Evolutionary conservation across 495 filamentous ascomycete genomes (phyloP).

Genomic region (Pyrenopolyporus hunteri): DNA sequence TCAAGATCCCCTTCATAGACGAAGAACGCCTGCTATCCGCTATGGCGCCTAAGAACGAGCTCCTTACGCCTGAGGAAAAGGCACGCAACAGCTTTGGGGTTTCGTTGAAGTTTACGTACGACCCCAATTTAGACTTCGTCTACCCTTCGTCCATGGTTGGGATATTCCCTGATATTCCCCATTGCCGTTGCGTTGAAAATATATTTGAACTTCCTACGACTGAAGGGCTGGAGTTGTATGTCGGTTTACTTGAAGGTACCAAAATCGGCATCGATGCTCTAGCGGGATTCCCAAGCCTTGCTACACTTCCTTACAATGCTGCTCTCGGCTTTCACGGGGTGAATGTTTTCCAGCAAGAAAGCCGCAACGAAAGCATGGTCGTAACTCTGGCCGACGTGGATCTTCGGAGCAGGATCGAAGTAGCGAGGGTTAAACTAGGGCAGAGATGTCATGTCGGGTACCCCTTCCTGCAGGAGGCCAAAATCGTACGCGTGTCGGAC

Average conservation of each 20-base stretch:
- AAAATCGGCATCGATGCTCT: slow-evolving; percentile 80
- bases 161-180: slow-evolving; percentile 85
- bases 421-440: slow-evolving; percentile 80
- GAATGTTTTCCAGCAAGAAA: slow-evolving; percentile 96
- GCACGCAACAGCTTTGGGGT: slow-evolving; percentile 89
- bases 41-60: slow-evolving; percentile 80
- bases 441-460: slow-evolving; percentile 91
- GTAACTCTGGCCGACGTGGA: slow-evolving; percentile 81
- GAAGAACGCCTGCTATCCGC: slow-evolving; percentile 82
- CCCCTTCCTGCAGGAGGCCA: slow-evolving; percentile 93
- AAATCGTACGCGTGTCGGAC: slow-evolving; percentile 86
- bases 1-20: slow-evolving; percentile 99
- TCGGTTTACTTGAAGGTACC: slow-evolving; percentile 86
- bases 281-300: slow-evolving; percentile 91
- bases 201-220: slow-evolving; percentile 92
- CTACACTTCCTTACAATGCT: slow-evolving; percentile 79
- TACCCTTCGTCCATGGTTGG: slow-evolving; percentile 88
- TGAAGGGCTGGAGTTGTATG: slow-evolving; percentile 84
- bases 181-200: slow-evolving; percentile 92
- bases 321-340: slow-evolving; percentile 88
- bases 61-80: slow-evolving; percentile 77
- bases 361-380: slow-evolving; percentile 95
- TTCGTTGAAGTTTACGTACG: slow-evolving; percentile 89
- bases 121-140: slow-evolving; percentile 71
- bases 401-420: slow-evolving; percentile 67